These are phyloP conservation scores for Leptomonas seymouri DNA, from an alignment of 208 protist species.

Conservation along the genomic window DNA sequence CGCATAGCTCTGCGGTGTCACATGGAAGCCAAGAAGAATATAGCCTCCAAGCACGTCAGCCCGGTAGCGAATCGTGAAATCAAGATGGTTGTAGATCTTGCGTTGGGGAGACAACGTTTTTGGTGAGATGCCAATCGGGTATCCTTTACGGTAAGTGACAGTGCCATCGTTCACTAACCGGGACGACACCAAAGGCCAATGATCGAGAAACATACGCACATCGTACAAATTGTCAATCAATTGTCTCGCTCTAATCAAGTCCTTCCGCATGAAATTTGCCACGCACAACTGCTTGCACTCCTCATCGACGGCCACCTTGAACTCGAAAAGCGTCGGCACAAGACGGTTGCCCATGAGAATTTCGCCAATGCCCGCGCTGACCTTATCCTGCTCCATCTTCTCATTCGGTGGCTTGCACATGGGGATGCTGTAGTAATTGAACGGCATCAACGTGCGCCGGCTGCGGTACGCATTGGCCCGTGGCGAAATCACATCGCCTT, in stretches of 20 bases:
- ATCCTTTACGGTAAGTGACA: slow-evolving; percentile 31
- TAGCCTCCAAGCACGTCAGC: slow-evolving; percentile 12
- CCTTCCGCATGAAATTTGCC: slow-evolving; percentile 21
- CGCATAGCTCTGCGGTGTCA: slow-evolving; percentile 25
- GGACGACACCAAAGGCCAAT: slow-evolving; percentile 49
- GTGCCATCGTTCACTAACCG: too few relatives aligned
- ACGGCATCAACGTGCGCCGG: slow-evolving; percentile 88
- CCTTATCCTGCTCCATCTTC: slow-evolving; percentile 29
- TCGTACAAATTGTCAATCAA: slow-evolving; percentile 60
- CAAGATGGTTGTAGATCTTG: slow-evolving; percentile 73
- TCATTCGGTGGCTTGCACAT: slow-evolving; percentile 76
- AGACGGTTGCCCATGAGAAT: slow-evolving; percentile 95
- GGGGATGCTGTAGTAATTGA: slow-evolving; percentile 93
- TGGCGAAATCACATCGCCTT: slow-evolving; percentile 23
- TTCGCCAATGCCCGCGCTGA: slow-evolving; percentile 93
- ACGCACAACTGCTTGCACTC: slow-evolving; percentile 46
- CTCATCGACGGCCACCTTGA: slow-evolving; percentile 40
- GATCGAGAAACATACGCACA: slow-evolving; percentile 71
- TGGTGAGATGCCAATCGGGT: slow-evolving; percentile 28
- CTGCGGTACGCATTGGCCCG: slow-evolving; percentile 93
- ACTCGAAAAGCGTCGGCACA: slow-evolving; percentile 89
- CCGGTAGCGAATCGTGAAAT: slow-evolving; percentile 50
- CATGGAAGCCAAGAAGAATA: slow-evolving; percentile 65
- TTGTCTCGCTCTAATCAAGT: slow-evolving; percentile 33
- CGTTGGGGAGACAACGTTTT: too few relatives aligned